Evolutionary conservation across 1,139 yeast genomes (phyloP).

Genomic region (Geotrichum restrictum): DNA sequence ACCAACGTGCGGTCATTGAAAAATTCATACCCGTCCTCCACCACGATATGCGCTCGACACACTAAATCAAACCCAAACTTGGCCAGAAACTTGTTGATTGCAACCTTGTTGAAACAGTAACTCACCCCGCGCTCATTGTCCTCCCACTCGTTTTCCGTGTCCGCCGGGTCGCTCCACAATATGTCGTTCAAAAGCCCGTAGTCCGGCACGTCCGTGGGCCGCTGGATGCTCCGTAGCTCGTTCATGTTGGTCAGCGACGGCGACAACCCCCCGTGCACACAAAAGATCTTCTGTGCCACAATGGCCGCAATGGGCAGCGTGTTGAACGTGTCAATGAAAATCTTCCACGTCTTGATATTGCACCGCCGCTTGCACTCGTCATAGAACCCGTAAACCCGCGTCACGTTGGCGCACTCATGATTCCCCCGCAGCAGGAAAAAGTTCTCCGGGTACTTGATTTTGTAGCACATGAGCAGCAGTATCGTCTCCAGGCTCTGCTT

Average conservation of each 20-base stretch:
- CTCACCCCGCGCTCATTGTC: conserved; percentile 98
- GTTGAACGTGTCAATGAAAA: conserved; percentile 96
- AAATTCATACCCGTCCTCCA: conserved; percentile 97
- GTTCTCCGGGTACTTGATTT: conserved; percentile 95
- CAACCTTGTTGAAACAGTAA: conserved; percentile 96
- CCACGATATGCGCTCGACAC: conserved; percentile 98
- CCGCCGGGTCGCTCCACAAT: conserved; percentile 97
- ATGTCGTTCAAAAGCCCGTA: conserved; percentile 92
- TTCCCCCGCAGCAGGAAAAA: conserved; percentile 89
- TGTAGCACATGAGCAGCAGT: conserved; percentile 86
- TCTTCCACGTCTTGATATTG: conserved; percentile 96
- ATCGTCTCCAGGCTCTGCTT: conserved; percentile 94
- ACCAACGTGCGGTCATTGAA: conserved; percentile 93
- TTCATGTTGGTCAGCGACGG: conserved; percentile 97
- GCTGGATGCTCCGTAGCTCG: conserved; percentile 95
- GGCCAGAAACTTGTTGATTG: conserved; percentile 86
- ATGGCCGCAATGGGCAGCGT: conserved; percentile 97
- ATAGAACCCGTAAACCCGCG: conserved; percentile 93
- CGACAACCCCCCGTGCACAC: conserved; percentile 98
- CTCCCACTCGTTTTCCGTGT: conserved; percentile 95
- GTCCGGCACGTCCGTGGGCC: conserved; percentile 98
- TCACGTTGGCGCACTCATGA: conserved; percentile 96
- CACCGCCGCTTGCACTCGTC: conserved; percentile 96
- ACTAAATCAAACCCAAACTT: conserved; percentile 96
- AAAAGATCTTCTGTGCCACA: conserved; percentile 93